phyloP scores from a whole-genome alignment of 176 grass and related monocot genomes.

The Dendrocalamus sinicus region DNA sequence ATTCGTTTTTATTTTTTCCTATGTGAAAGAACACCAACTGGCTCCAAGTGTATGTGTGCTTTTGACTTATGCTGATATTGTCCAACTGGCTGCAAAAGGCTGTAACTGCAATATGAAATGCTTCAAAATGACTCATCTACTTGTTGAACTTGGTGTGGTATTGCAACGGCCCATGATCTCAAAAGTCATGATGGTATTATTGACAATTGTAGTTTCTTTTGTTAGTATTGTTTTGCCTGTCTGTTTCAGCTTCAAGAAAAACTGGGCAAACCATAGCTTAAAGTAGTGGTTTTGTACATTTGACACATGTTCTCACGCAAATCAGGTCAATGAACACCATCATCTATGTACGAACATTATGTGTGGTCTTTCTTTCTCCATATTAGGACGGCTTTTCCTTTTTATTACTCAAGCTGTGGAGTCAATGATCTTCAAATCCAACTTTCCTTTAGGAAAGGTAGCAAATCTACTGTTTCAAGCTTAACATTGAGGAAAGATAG shows the following conservation, averaged over 20 bases:
- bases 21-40: neutral
- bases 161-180: neutral
- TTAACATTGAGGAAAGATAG: constrained; percentile 20
- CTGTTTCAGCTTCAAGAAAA: neutral
- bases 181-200: neutral
- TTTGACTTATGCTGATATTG: neutral
- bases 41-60: neutral
- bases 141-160: constrained; percentile 11
- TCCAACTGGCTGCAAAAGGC: neutral
- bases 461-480: neutral
- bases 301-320: neutral
- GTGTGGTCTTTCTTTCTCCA: neutral
- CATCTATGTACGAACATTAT: neutral
- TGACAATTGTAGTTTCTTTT: neutral
- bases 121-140: neutral
- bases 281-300: constrained; percentile 4
- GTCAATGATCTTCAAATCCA: constrained; percentile 32
- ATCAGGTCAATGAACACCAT: neutral
- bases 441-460: constrained; percentile 1
- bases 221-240: constrained; percentile 9
- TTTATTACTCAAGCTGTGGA: neutral
- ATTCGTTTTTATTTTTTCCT: neutral
- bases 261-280: neutral
- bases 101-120: constrained; percentile 22
- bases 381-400: neutral